phyloP scores from a whole-genome alignment of 83 land plant species.

The Diphasiastrum complanatum region DNA sequence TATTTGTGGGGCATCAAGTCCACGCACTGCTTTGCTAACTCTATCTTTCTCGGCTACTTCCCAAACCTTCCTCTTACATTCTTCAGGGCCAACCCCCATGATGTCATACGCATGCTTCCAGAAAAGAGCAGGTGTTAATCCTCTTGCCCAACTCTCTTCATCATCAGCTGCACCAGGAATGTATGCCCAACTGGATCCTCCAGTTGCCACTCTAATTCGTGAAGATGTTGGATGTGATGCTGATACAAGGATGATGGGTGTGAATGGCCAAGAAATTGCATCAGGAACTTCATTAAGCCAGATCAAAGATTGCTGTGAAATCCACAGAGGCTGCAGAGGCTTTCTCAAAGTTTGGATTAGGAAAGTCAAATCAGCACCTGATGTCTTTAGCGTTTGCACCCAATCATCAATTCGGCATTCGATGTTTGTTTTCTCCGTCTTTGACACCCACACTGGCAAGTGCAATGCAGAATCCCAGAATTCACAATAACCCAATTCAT shows the following conservation, averaged over 20 bases:
- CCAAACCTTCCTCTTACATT: conserved; percentile 18
- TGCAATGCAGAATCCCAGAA: conserved; percentile 93
- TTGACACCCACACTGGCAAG: conserved; percentile 91
- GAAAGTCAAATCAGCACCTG: conserved; percentile 67
- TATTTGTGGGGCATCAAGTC: conserved; percentile 66
- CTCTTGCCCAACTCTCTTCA: conserved; percentile 98
- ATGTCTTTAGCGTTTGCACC: conserved; percentile 52
- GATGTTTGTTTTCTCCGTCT: conserved; percentile 62
- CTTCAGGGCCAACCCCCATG: conserved; percentile 15
- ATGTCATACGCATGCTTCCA: conserved; percentile 76
- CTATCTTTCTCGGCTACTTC: conserved; percentile 60
- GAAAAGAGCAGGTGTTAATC: conserved; percentile 68
- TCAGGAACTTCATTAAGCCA: conserved; percentile 98
- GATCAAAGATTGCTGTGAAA: conserved; percentile 74
- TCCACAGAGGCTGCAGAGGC: conserved; percentile 89
- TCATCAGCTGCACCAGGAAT: conserved; percentile 99
- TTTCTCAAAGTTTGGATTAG: conserved; percentile 51
- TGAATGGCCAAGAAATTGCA: conserved; percentile 65
- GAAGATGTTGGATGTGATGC: conserved; percentile 51
- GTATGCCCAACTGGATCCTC: conserved; percentile 83
- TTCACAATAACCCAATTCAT: not conserved
- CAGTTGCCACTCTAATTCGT: conserved; percentile 43
- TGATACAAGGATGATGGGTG: conserved; percentile 80
- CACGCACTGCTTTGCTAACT: conserved; percentile 61
- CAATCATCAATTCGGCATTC: conserved; percentile 60